These are phyloP conservation scores for Pleodorina starrii DNA, from an alignment of 139 green algal species.

Conservation along the genomic window DNA sequence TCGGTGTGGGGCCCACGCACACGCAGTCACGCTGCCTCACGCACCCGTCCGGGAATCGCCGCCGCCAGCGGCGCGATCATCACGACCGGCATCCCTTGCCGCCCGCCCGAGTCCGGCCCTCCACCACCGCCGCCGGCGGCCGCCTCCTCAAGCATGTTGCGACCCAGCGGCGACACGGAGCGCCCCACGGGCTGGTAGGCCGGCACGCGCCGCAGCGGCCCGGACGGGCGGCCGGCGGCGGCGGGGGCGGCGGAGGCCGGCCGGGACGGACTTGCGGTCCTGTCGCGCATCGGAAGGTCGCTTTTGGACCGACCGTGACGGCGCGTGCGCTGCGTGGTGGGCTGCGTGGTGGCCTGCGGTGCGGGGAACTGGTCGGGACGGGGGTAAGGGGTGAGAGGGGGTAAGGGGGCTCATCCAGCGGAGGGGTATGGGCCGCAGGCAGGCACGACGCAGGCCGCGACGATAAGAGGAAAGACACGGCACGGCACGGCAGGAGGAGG, in stretches of 20 bases:
- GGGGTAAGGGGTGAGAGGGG: no score
- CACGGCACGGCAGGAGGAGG: no score
- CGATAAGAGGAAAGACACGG: no score
- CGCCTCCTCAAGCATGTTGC: not conserved
- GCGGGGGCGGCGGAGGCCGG: not conserved
- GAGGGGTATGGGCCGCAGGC: no score
- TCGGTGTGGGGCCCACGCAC: no score
- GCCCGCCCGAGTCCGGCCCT: no score
- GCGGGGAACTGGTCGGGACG: no score
- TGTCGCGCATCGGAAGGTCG: not conserved
- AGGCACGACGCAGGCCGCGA: no score
- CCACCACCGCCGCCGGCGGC: not conserved
- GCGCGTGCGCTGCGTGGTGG: not conserved
- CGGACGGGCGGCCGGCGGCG: not conserved
- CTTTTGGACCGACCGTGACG: slow-evolving; percentile 4
- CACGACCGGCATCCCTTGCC: not conserved
- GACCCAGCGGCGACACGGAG: slow-evolving; percentile 33
- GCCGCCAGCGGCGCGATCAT: not conserved
- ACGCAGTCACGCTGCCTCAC: no score
- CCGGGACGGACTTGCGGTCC: not conserved
- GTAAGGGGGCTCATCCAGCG: no score
- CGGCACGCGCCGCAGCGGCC: not conserved
- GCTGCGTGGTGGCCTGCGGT: no score
- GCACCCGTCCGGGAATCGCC: not conserved
- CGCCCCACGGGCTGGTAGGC: not conserved